Conservation (phyloP, 345 rosid genomes). For the Camelina laxa region DNA sequence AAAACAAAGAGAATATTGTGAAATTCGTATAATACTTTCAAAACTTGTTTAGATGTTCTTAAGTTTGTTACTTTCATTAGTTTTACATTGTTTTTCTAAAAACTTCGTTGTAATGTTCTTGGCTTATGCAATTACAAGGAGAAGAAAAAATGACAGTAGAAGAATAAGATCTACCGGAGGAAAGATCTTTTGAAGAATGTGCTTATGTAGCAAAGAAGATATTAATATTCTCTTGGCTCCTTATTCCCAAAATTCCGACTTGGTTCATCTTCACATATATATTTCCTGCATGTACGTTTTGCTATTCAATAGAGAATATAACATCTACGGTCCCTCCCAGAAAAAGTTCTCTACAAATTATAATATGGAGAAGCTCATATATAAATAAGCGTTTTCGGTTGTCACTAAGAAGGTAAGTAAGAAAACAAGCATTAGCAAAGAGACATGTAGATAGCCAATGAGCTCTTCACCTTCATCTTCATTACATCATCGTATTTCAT, state of each 20-base stretch:
- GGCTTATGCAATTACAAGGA: not conserved
- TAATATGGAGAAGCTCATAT: conserved; percentile 8
- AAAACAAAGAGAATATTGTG: not conserved
- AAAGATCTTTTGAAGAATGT: conserved; percentile 14
- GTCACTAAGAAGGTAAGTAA: not conserved
- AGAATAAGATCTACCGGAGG: conserved; percentile 14
- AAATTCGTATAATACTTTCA: not conserved
- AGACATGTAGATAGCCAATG: not conserved
- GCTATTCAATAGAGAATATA: conserved; percentile 15
- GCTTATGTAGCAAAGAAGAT: not conserved
- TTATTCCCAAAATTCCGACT: conserved; percentile 33
- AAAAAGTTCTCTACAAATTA: not conserved
- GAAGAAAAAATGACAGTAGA: not conserved
- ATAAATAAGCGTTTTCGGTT: conserved; percentile 21
- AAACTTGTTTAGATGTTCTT: not conserved
- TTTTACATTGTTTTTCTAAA: not conserved
- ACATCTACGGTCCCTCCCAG: conserved; percentile 24
- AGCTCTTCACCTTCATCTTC: too few relatives aligned
- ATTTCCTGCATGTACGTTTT: conserved; percentile 14
- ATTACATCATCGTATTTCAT: too few relatives aligned
- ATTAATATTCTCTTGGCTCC: conserved; percentile 18
- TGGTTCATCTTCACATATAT: conserved; percentile 34
- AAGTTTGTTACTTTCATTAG: not conserved
- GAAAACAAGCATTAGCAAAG: conserved; percentile 19
- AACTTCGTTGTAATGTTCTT: not conserved